Evolutionary conservation across 2,329 filamentous ascomycete genomes (phyloP), one percentile per base, ranked within the genome.

Genomic region (Dissoconium aciculare): DNA sequence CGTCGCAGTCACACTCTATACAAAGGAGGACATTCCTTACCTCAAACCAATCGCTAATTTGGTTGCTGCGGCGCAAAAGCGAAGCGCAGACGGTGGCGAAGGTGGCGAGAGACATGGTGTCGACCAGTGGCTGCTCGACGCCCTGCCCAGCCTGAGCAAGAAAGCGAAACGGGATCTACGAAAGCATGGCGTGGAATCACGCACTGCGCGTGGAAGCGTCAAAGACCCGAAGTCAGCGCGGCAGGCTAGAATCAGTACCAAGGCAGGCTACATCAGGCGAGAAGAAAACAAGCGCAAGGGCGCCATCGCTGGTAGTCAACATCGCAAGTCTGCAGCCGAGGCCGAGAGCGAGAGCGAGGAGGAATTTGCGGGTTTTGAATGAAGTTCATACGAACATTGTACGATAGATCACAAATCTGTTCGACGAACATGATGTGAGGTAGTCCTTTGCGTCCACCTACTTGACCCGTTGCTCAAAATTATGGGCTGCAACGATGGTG

Each of bases 41-140:
- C 72, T 98, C 34, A 92, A 87, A 60, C 81, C 74, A 40, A 80
- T 98, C 15, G 89, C 85, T 17, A 94, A 94, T 48, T 81, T 95
- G 17, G 93, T 98, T 40, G 71, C 79, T 0, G 71, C 73, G 13
- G 84, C 78, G 42, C 81, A 94, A 56, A 79, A 74, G 54, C 68
- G 84, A 46, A 51, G 40, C 2, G 35, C 67, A 11, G 62, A 63
- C 2, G 26, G 27, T 12, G 12, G 24, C 9, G 64, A 60, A 0
- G 64, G 67, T 14, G 70, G 69, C 2, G n/a, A n/a, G n/a, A n/a
- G n/a, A n/a, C n/a, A n/a, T n/a, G n/a, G n/a, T n/a, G 67, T 91
- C 15, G 74, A 83, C 49, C 75, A 78, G 53, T 95, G 87, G 85
- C 62, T 98, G 30, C 63, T 95, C 4, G 80, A 93, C 51, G 77